Base-by-base conservation (phyloP, 1,284 basidiomycete species). In the Dichomitus squalens region DNA sequence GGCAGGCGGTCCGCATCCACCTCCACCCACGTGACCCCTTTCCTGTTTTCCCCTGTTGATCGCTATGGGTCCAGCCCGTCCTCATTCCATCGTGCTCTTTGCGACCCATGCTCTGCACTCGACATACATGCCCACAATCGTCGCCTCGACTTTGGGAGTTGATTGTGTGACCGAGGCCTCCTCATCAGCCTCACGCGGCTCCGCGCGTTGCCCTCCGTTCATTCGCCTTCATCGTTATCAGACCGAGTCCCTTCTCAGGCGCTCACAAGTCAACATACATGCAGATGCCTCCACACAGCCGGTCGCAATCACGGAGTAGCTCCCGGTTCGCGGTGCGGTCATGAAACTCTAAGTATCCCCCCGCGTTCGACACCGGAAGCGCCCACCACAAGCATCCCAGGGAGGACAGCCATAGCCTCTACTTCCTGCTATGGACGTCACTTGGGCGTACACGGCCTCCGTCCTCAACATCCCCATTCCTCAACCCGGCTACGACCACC, bases 21-120 rank as follows among this genome's bases (percentile, higher is more conserved):
- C 27, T 46, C 49, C 35, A 41, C 18, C 64, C 66, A 67, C 56
- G 63, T 67, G 66, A 43, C n/a, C 18, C 9, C 18, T 33, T 21
- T 23, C 39, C 52, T 64, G 53, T 64, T 67, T 54, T 51, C 23
- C 38, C 41, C 53, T 64, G 60, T 61, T 63, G 58, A 39, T 41
- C 41, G 52, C 50, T 68, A 61, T 66, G 58, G 64, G 63, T 68
- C 64, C 66, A 57, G 40, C 27, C n/a, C n/a, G 8, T 27, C 27
- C 18, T n/a, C 16, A 46, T 18, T 16, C n/a, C n/a, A n/a, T n/a
- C n/a, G n/a, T n/a, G n/a, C n/a, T n/a, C n/a, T n/a, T n/a, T n/a
- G n/a, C n/a, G n/a, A n/a, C n/a, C n/a, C n/a, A n/a, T n/a, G n/a
- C n/a, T n/a, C n/a, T n/a, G n/a, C n/a, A n/a, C n/a, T n/a, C n/a